Evolutionary conservation across 805 yeast genomes (phyloP).

Genomic region (Candida golubevii): DNA sequence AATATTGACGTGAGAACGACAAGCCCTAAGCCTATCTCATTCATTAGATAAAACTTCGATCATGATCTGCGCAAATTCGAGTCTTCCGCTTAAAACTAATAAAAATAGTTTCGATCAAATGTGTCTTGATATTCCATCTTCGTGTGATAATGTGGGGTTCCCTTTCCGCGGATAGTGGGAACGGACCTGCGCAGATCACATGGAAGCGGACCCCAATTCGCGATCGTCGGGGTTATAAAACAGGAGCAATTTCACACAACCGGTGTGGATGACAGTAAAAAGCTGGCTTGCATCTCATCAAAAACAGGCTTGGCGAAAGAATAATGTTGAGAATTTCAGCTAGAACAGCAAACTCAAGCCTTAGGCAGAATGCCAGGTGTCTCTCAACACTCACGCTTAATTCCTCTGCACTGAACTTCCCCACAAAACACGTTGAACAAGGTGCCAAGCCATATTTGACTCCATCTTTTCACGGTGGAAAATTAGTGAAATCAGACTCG

Average conservation of each 20-base stretch:
- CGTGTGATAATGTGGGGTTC: conserved; percentile 1
- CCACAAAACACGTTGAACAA: conserved; percentile 35
- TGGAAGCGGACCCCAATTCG: conserved; percentile 16
- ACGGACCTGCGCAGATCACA: conserved; percentile 6
- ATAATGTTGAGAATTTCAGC: conserved; percentile 12
- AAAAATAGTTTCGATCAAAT: too few relatives aligned
- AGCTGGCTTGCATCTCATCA: too few relatives aligned
- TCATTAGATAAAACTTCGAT: too few relatives aligned
- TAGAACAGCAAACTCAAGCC: conserved; percentile 6
- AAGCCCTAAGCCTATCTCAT: too few relatives aligned
- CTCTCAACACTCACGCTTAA: conserved; percentile 18
- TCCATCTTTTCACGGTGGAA: conserved; percentile 48
- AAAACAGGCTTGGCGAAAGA: too few relatives aligned
- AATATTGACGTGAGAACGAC: too few relatives aligned
- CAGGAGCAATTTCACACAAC: too few relatives aligned
- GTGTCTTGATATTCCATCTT: too few relatives aligned
- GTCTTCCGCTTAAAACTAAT: too few relatives aligned
- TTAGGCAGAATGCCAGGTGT: conserved; percentile 5
- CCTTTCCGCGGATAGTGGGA: conserved; percentile 5
- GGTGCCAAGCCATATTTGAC: conserved; percentile 45
- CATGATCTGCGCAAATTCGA: too few relatives aligned
- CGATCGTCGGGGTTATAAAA: too few relatives aligned
- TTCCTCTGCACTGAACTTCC: conserved; percentile 35
- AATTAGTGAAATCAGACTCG: conserved; percentile 47
- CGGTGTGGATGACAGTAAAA: too few relatives aligned